phyloP scores from a whole-genome alignment of 345 rosid genomes.

The Dipteronia dyeriana region DNA sequence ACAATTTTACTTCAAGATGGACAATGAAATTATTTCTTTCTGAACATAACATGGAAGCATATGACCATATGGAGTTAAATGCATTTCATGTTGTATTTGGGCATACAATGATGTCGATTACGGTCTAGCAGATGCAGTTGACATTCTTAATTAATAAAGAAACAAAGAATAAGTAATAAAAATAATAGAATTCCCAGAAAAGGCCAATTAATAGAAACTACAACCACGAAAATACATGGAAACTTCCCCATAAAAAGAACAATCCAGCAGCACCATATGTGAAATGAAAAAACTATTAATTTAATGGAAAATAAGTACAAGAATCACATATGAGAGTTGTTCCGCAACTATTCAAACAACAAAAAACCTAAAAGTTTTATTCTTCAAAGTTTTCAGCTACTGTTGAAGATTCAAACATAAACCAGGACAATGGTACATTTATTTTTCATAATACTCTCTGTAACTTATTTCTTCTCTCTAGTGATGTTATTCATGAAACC shows the following conservation, averaged over 20 bases:
- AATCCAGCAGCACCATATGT: no score
- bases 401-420: slow-evolving; percentile 7
- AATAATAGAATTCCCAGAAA: background rate
- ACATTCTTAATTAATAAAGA: no score
- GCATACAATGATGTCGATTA: no score
- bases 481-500: background rate
- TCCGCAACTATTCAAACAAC: background rate
- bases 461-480: slow-evolving; percentile 6
- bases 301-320: background rate
- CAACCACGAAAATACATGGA: no score
- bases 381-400: background rate
- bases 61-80: no score
- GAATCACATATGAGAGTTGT: background rate
- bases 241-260: no score
- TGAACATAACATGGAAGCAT: no score
- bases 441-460: background rate
- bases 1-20: no score
- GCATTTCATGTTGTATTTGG: no score
- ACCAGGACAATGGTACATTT: background rate
- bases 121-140: no score
- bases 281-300: background rate
- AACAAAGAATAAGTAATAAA: background rate
- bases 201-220: background rate
- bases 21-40: no score
- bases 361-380: background rate